Evolutionary conservation across 345 rosid species (phyloP), one percentile per base, ranked within the genome.

Genomic region (Tarenaya hassleriana): DNA sequence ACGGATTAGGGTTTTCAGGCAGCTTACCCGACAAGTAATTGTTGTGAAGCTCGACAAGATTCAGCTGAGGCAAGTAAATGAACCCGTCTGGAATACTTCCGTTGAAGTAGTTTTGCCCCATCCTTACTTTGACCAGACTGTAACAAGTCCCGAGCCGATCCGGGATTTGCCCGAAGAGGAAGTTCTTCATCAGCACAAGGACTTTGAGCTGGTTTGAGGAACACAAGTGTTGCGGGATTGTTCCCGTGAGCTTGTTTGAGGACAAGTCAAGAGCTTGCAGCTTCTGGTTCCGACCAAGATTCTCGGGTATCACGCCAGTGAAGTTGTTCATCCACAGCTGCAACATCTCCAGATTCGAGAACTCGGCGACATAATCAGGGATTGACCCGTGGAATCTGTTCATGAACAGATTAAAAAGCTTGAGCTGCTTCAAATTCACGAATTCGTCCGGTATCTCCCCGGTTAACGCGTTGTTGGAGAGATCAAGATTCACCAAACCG

Each of bases 301-400:
- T 69, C 55, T 57, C 76, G 13, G 96, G 94, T 32, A 84, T 76
- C 7, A 64, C 73, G 8, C 83, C 90, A 0, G 96, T 84, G 68
- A 87, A 84, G 63, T 87, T 84, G 58, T 87, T 87, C 61, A 81
- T 94, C 94, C 96, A 87, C 8, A 87, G 45, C 76, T 84, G 94
- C 40, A 87, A 62, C 60, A 84, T 94, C 60, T 87, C 79, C 13
- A 84, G 80, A 63, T 60, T 57, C 27, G 96, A 83, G 45, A 84
- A 40, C 7, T 79, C 84, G 5, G 77, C 88, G 55, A 87, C 62
- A 38, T 79, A 82, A 59, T 76, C 90, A 3, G 94, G 96, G 57
- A 88, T 82, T 1, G 74, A 62, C 7, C 96, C 90, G 57, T 81
- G 70, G 4, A 88, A 77, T 61, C 76, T 81, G 74, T 88, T 88